phyloP scores from a whole-genome alignment of 352 stramenopile species.

The Pythium dissotocum region DNA sequence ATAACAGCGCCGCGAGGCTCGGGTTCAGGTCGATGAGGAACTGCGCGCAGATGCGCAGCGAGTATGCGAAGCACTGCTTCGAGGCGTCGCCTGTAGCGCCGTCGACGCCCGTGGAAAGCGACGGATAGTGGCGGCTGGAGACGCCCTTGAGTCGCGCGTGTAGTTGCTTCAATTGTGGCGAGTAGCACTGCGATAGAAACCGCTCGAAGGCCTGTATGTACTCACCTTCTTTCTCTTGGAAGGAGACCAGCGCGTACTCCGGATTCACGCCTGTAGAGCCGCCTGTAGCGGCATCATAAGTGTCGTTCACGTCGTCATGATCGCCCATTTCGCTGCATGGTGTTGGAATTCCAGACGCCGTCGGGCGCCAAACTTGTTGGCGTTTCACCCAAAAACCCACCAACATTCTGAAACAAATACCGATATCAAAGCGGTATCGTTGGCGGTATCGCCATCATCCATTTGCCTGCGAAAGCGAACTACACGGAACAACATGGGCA shows the following conservation, averaged over 20 bases:
- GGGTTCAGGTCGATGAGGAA: conserved; percentile 80
- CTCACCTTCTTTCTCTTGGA: conserved; percentile 22
- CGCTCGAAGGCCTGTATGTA: conserved; percentile 24
- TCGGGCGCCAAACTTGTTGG: neutral
- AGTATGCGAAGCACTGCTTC: conserved; percentile 47
- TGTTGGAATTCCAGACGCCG: neutral
- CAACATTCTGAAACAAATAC: neutral
- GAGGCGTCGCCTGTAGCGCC: conserved; percentile 23
- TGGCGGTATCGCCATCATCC: neutral
- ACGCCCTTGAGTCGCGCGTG: conserved; percentile 14
- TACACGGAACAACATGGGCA: neutral
- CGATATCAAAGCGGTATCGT: neutral
- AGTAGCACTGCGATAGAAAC: conserved; percentile 24
- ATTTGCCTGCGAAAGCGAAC: neutral
- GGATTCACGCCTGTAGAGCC: conserved; percentile 2
- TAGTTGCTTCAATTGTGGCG: conserved; percentile 14
- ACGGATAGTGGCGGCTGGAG: neutral
- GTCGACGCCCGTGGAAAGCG: conserved; percentile 1
- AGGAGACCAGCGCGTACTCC: conserved; percentile 23
- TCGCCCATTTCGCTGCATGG: conserved; percentile 10
- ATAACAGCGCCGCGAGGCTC: conserved; percentile 78
- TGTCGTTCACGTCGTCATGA: neutral
- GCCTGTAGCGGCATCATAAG: neutral
- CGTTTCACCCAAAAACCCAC: conserved; percentile 6
- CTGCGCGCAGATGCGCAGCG: conserved; percentile 67